Evolutionary conservation across 148 eudicot species (phyloP), one percentile per base, ranked within the genome.

Genomic region (Suaeda aralocaspica): DNA sequence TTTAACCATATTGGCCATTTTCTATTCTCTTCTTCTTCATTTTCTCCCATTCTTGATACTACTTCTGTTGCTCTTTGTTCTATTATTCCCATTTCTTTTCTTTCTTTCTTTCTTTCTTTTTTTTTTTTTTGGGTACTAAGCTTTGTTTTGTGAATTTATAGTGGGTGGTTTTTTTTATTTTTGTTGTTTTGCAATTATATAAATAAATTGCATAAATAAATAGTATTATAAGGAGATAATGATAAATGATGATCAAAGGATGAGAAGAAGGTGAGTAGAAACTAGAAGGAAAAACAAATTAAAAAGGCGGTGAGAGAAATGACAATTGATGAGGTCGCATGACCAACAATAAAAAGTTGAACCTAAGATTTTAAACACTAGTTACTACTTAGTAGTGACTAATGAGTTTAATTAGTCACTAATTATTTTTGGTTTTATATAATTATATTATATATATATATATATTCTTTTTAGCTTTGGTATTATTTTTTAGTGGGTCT

Each of bases 1-100:
- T 51, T 69, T 22, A 84, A 72, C 87, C 87, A 84, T 33, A 63
- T 61, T 48, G 85, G 85, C 74, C 81, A 63, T 59, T 62, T 73
- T 12, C 14, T 68, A 6, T 63, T 49, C 18, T 62, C 70, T 46
- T 72, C 81, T 2, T n/a, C 56, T 9, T 72, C 73, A 7, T 29
- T 57, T 31, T 68, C 50, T 21, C 44, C 66, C 31, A 16, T 44
- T 13, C 25, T 59, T 70, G 24, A 28, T 5, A 29, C n/a, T 69
- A 2, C 36, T n/a, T n/a, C n/a, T n/a, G n/a, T n/a, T 56, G 1
- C 30, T 56, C 72, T 55, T 29, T 56, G 22, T 16, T 66, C 56
- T 9, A 24, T 45, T 29, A 69, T 26, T 24, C 41, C 64, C 72
- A 41, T 56, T 36, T 36, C 41, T 36, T 36, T 8, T 36, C 8